Percentiles rank a stretch among this genome's conserved stretches.
These are phyloP conservation scores for Botrytis fragariae DNA, from an alignment of 2,329 filamentous ascomycete species.

Conservation along the genomic window DNA sequence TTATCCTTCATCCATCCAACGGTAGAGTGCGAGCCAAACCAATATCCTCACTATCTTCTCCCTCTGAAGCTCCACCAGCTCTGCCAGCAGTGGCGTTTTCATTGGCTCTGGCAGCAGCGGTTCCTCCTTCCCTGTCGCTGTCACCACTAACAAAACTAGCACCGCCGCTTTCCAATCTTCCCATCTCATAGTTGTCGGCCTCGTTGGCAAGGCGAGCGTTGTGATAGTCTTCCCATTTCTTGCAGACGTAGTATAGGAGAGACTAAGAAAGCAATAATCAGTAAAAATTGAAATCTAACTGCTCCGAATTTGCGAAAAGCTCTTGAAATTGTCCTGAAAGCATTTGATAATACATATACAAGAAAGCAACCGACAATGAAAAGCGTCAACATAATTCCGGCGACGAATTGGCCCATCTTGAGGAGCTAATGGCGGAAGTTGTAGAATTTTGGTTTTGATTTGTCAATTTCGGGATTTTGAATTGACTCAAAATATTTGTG, in stretches of 20 bases:
- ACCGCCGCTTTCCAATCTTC: background rate
- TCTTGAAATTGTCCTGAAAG: background rate
- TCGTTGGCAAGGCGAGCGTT: rapidly evolving
- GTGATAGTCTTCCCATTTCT: background rate
- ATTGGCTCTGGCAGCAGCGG: background rate
- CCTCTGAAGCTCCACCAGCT: background rate
- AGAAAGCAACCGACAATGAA: too few species aligned
- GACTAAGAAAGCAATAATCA: background rate
- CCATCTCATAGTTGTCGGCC: background rate
- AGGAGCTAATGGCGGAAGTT: background rate
- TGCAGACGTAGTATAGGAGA: background rate
- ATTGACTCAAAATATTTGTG: background rate
- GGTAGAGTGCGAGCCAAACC: background rate
- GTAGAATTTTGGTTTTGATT: background rate
- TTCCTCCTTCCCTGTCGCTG: background rate
- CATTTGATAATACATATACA: background rate
- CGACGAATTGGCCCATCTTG: background rate
- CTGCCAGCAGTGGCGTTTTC: background rate
- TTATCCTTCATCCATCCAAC: background rate
- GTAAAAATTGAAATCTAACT: background rate
- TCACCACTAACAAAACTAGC: background rate
- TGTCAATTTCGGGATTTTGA: background rate
- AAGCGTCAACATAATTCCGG: background rate
- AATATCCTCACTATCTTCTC: background rate
- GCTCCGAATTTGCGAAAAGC: background rate